Percentiles rank a stretch among this genome's conserved stretches.
These are phyloP conservation scores for Kwoniella dejecticola DNA, from an alignment of 768 basidiomycete species.

Conservation along the genomic window DNA sequence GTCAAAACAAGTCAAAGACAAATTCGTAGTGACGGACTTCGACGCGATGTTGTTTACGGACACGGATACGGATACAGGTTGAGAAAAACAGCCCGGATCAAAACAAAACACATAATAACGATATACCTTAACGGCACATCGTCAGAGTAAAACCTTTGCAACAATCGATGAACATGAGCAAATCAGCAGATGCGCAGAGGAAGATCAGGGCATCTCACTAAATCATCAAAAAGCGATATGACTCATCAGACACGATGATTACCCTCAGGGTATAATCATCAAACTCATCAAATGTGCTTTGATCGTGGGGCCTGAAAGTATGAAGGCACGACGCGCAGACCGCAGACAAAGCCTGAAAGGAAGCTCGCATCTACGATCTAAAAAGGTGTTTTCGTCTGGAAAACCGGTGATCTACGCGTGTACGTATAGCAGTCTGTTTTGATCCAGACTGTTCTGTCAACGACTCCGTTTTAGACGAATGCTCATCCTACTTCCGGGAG, in stretches of 20 bases:
- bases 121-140: background rate
- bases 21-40: background rate
- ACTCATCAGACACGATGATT: background rate
- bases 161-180: background rate
- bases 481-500: no score
- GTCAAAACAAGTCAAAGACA: background rate
- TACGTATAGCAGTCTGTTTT: no score
- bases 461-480: no score
- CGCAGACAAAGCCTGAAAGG: background rate
- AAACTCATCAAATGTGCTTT: background rate
- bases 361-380: no score
- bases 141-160: background rate
- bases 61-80: no score
- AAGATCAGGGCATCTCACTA: slow-evolving; percentile 9
- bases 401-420: background rate
- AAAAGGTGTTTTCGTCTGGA: no score
- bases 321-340: background rate
- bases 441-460: no score
- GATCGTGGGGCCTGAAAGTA: slow-evolving; percentile 8
- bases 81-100: slow-evolving; percentile 6
- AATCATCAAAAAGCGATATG: background rate
- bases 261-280: background rate
- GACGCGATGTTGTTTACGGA: slow-evolving; percentile 11
- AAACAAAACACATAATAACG: background rate
- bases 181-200: slow-evolving; percentile 1